phyloP scores from a whole-genome alignment of 1,139 yeast genomes.

The Blastobotrys aristatus region DNA sequence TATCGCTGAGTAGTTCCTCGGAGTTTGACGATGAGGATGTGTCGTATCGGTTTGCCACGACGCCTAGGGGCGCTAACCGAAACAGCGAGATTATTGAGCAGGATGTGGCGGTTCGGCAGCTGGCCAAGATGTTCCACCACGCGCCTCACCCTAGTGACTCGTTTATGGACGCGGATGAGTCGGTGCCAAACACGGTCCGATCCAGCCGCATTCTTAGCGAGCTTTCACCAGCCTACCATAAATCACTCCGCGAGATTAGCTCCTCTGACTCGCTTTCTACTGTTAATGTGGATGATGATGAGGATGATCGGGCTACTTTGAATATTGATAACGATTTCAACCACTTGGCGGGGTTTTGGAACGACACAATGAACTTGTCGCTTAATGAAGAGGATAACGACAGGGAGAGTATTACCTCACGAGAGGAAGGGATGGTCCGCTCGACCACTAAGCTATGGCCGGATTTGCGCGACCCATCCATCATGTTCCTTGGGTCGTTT shows the following conservation, averaged over 20 bases:
- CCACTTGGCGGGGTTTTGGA: conserved; percentile 32
- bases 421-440: not conserved
- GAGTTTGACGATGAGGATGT: conserved; percentile 14
- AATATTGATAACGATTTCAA: conserved; percentile 31
- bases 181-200: not conserved
- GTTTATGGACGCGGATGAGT: not conserved
- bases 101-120: conserved; percentile 9
- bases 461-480: conserved; percentile 30
- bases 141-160: not conserved
- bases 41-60: not conserved
- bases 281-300: conserved; percentile 5
- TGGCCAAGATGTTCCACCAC: conserved; percentile 4
- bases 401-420: not conserved
- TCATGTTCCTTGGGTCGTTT: conserved; percentile 31
- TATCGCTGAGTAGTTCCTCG: conserved; percentile 14
- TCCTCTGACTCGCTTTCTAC: not conserved
- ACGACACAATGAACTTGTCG: conserved; percentile 18
- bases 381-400: no score
- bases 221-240: conserved; percentile 1
- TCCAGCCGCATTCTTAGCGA: conserved; percentile 4
- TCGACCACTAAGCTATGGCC: conserved; percentile 11
- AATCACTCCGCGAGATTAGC: not conserved
- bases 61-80: no score
- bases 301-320: conserved; percentile 16
- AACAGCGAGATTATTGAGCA: conserved; percentile 3